phyloP scores from a whole-genome alignment of 345 rosid species.

The Salix viminalis region DNA sequence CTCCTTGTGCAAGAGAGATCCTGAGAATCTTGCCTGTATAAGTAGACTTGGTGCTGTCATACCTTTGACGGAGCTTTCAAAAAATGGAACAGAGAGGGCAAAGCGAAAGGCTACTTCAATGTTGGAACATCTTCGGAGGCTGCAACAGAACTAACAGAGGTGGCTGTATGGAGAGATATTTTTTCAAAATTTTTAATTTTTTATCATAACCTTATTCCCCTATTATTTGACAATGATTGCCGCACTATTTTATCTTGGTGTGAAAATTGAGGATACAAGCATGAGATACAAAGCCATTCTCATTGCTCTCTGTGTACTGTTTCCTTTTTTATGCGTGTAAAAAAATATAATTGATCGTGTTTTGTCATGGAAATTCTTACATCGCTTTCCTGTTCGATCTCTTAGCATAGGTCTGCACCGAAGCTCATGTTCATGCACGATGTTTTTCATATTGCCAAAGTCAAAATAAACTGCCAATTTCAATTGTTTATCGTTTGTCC shows the following conservation, averaged over 20 bases:
- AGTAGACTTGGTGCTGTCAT: constrained; percentile 79
- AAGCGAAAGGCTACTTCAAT: constrained; percentile 70
- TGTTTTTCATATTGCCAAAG: neutral
- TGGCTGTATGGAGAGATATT: constrained; percentile 10
- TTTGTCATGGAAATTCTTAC: constrained; percentile 9
- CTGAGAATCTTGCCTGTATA: constrained; percentile 52
- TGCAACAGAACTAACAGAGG: constrained; percentile 33
- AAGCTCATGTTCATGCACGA: neutral
- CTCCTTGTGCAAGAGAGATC: constrained; percentile 78
- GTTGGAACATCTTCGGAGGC: constrained; percentile 64
- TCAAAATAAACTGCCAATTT: no score
- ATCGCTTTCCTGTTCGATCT: constrained; percentile 1
- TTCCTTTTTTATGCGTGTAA: constrained; percentile 28
- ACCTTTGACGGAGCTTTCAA: constrained; percentile 76
- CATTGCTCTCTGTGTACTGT: constrained; percentile 30
- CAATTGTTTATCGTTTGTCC: neutral
- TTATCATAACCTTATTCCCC: constrained; percentile 6
- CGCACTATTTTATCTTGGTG: constrained; percentile 10
- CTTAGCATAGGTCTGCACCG: no score
- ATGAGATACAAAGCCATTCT: constrained; percentile 33
- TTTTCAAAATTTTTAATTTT: constrained; percentile 2
- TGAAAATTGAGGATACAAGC: constrained; percentile 27
- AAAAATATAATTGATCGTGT: constrained; percentile 23
- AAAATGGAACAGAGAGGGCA: constrained; percentile 86
- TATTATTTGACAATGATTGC: constrained; percentile 32